Conservation (phyloP, 2,329 filamentous ascomycete genomes). For the Alternaria alternata region DNA sequence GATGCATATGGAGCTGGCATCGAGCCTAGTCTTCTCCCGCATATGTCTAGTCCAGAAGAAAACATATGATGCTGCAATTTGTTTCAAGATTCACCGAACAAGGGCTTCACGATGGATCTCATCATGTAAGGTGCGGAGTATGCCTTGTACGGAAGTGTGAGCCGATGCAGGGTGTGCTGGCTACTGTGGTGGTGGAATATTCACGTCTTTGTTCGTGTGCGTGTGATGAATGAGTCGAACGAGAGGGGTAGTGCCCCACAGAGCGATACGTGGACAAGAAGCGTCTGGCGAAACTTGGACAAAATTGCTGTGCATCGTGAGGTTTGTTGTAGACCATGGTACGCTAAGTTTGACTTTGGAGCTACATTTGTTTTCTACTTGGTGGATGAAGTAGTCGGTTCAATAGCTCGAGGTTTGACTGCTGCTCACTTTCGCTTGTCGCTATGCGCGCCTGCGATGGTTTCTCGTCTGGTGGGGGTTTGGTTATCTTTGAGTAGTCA, state of each 20-base stretch:
- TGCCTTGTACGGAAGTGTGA: background rate
- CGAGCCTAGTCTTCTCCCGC: background rate
- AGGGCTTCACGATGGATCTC: background rate
- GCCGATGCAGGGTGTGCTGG: background rate
- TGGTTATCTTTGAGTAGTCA: background rate
- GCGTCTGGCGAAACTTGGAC: background rate
- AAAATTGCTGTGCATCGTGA: background rate
- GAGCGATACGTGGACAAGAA: background rate
- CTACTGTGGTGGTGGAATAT: background rate
- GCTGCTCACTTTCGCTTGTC: background rate
- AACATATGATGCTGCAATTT: background rate
- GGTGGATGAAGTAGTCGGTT: background rate
- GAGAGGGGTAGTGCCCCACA: conserved; percentile 1
- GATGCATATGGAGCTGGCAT: background rate
- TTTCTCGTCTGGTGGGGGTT: background rate
- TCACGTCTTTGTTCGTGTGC: background rate
- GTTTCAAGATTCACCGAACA: background rate
- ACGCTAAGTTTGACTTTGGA: background rate
- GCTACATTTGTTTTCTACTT: background rate
- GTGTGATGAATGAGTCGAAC: background rate
- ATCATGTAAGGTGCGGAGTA: background rate
- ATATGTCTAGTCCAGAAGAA: background rate
- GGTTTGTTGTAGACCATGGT: background rate
- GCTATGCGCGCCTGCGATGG: conserved; percentile 8
- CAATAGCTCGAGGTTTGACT: background rate